Evolutionary conservation across 768 basidiomycete species (phyloP), one percentile per base, ranked within the genome.

Genomic region (Tricholoma saponaceum): DNA sequence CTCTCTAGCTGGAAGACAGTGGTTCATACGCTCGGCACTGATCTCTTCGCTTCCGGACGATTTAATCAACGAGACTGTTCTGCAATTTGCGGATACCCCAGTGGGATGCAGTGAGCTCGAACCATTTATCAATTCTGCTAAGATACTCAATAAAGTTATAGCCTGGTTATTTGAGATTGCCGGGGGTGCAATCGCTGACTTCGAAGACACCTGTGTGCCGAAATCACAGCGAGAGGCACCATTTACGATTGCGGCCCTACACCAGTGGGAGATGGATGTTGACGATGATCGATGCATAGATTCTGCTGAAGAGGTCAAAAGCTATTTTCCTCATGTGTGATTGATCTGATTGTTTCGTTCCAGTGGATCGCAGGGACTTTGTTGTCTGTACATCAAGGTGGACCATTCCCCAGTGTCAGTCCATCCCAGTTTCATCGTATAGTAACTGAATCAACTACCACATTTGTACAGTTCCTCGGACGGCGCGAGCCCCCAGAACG

Each of bases 81-180:
- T 85, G 23, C 81, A 88, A 63, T 97, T 97, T 72, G 75, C 87
- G 1, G 79, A 87, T 65, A 89, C 91, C 16, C 94, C 94, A 0
- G 84, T 92, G 60, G 95, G 95, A 13, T 95, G 94, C 75, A 95
- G 93, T 95, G 69, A 61, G 92, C 84, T 9, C 39, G 10, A 18
- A 28, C 26, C 0, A n/a, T 49, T 18, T 28, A 30, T n/a, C 10
- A 13, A 9, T 18, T 50, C 26, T 18, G 7, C 12, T 16, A 30
- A 28, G 47, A 50, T 13, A 10, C 26, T 50, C 26, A 50, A 2
- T 22, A 32, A 51, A 10, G 57, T 50, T 51, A n/a, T 57, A 92
- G 93, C 92, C 14, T 96, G 92, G 94, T 77, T 97, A 7, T 95
- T 96, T 69, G 94, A 97, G 70, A 80, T 94, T 41, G 89, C 89